Evolutionary conservation across 345 rosid species (phyloP).

Genomic region (Angophora floribunda): DNA sequence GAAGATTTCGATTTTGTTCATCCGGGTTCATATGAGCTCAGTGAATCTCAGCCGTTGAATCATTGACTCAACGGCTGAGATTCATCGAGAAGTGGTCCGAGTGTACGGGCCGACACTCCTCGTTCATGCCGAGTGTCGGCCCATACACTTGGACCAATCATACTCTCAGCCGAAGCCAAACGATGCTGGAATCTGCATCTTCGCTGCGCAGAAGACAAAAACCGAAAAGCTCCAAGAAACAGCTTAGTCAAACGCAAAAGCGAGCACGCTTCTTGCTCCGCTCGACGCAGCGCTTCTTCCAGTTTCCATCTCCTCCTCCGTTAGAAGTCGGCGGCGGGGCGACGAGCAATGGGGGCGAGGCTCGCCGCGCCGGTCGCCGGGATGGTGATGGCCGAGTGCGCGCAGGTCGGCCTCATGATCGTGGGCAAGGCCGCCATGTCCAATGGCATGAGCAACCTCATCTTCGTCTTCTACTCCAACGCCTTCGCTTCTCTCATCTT

Average conservation of each 20-base stretch:
- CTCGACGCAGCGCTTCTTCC: background rate
- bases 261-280: background rate
- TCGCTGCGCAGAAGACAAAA: background rate
- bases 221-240: background rate
- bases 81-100: background rate
- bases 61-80: background rate
- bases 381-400: constrained; percentile 51
- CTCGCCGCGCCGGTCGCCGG: constrained; percentile 13
- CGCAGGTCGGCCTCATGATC: constrained; percentile 51
- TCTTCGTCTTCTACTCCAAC: constrained; percentile 51
- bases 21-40: background rate
- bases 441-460: constrained; percentile 36
- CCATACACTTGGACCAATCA: background rate
- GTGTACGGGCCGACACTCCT: background rate
- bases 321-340: background rate
- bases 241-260: background rate
- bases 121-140: background rate
- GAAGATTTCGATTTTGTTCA: background rate
- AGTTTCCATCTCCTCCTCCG: background rate
- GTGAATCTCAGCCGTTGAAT: background rate
- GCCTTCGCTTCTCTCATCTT: constrained; percentile 48
- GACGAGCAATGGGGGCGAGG: background rate
- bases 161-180: background rate
- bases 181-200: background rate
- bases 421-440: constrained; percentile 45